Evolutionary conservation across 1,284 basidiomycete genomes (phyloP), one percentile per base, ranked within the genome.

Genomic region (Mycosarcoma maydis): DNA sequence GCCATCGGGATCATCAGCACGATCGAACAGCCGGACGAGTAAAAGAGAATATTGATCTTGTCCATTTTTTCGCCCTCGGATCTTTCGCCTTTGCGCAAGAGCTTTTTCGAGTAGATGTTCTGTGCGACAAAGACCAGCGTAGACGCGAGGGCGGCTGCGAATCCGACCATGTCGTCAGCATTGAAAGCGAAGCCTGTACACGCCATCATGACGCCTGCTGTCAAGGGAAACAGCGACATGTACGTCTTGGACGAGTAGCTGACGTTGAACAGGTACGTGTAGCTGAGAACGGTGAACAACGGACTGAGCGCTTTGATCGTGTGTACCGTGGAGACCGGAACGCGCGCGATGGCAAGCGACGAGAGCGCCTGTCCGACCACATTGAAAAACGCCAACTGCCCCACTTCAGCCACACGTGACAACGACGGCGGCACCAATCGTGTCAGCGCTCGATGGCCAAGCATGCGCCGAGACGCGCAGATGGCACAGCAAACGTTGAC

Each of bases 31-130:
- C 90, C 86, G n/a, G 92, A 92, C 8, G 93, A 95, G 83, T 96
- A 98, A 80, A 96, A 89, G 22, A 99, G 85, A 24, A 99, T 86
- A 84, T 98, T 98, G 80, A 98, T 87, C 85, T 98, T 98, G 87
- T 99, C 95, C 48, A 98, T 86, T 80, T 93, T 93, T 47, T 57
- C 45, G 44, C 52, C 30, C 6, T 57, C 53, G 10, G 56, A 51
- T 0, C 52, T 47, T 5, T 61, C 51, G 9, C 44, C 51, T 16
- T 67, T 58, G 62, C 51, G 85, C 86, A 99, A 90, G 61, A 98
- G 89, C 85, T 97, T 98, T 84, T 99, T 99, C 87, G 95, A 96
- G 83, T 95, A 97, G 77, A 99, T 98, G 84, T 98, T 98, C 72
- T 94, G 94, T 60, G 91, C 92, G 46, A 99, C 96, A 81, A 98